phyloP scores from a whole-genome alignment of 768 basidiomycete species.

The Macrolepiota fuliginosa region DNA sequence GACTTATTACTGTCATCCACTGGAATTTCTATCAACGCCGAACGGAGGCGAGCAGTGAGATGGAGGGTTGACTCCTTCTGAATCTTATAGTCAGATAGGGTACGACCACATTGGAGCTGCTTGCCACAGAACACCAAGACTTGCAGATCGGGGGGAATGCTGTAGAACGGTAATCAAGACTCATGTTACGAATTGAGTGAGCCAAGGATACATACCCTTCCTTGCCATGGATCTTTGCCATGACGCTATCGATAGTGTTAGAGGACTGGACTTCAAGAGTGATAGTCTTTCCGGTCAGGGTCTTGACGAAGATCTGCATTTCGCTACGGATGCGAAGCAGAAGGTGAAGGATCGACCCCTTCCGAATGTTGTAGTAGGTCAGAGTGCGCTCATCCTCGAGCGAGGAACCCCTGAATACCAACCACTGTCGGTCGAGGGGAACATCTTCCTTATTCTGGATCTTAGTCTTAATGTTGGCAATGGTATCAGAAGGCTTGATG shows the following conservation, averaged over 20 bases:
- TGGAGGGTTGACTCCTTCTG: constrained; percentile 88
- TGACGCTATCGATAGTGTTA: constrained; percentile 86
- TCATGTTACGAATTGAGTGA: neutral
- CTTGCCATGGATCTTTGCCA: constrained; percentile 93
- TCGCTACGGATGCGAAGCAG: constrained; percentile 92
- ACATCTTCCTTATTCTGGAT: constrained; percentile 87
- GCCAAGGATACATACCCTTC: constrained; percentile 51
- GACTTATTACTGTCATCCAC: no score
- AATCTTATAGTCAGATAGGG: constrained; percentile 87
- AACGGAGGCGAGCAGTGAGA: constrained; percentile 80
- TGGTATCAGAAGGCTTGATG: constrained; percentile 76
- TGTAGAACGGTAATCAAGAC: constrained; percentile 12
- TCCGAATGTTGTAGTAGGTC: no score
- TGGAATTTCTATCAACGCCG: no score
- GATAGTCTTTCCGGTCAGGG: constrained; percentile 86
- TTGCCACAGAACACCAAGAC: constrained; percentile 92
- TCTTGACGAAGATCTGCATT: constrained; percentile 85
- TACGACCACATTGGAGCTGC: constrained; percentile 92
- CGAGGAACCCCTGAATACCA: constrained; percentile 97
- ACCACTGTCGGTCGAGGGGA: constrained; percentile 87
- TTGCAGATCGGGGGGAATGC: constrained; percentile 82
- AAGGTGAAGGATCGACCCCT: no score
- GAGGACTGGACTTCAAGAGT: constrained; percentile 88
- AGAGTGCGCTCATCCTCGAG: constrained; percentile 94
- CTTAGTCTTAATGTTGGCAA: constrained; percentile 79